Conservation (phyloP, 2,329 filamentous ascomycete genomes). For the Clarireedia paspali region DNA sequence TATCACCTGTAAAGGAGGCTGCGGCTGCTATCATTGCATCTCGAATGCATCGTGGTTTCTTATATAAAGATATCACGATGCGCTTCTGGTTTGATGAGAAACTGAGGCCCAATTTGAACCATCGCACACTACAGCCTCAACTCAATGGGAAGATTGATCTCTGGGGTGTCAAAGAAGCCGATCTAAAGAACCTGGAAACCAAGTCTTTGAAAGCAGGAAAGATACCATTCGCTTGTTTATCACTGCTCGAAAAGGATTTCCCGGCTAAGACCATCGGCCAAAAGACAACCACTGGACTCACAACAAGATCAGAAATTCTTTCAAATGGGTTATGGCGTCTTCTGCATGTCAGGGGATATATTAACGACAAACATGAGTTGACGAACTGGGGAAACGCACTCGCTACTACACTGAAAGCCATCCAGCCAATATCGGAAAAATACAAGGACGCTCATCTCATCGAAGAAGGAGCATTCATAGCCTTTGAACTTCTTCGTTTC, state of each 20-base stretch:
- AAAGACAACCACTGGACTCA: slow-evolving; percentile 31
- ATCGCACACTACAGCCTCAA: slow-evolving; percentile 43
- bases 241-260: slow-evolving; percentile 63
- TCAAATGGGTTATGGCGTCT: slow-evolving; percentile 81
- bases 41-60: slow-evolving; percentile 74
- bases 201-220: slow-evolving; percentile 36
- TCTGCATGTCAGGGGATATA: slow-evolving; percentile 79
- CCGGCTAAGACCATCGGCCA: slow-evolving; percentile 53
- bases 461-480: slow-evolving; percentile 73
- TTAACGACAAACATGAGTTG: slow-evolving; percentile 69
- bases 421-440: slow-evolving; percentile 45
- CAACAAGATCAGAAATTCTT: slow-evolving; percentile 60
- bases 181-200: slow-evolving; percentile 37
- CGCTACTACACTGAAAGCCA: slow-evolving; percentile 55
- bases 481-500: slow-evolving; percentile 76
- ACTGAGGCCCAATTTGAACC: slow-evolving; percentile 60
- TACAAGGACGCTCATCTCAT: slow-evolving; percentile 40
- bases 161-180: slow-evolving; percentile 67
- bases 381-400: slow-evolving; percentile 80
- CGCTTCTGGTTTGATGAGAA: slow-evolving; percentile 77
- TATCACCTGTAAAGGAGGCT: slow-evolving; percentile 68
- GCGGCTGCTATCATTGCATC: slow-evolving; percentile 72
- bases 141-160: slow-evolving; percentile 41
- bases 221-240: slow-evolving; percentile 53
- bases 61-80: slow-evolving; percentile 69